phyloP scores from a whole-genome alignment of 1,139 yeast genomes.

The Kodamaea anthophila region DNA sequence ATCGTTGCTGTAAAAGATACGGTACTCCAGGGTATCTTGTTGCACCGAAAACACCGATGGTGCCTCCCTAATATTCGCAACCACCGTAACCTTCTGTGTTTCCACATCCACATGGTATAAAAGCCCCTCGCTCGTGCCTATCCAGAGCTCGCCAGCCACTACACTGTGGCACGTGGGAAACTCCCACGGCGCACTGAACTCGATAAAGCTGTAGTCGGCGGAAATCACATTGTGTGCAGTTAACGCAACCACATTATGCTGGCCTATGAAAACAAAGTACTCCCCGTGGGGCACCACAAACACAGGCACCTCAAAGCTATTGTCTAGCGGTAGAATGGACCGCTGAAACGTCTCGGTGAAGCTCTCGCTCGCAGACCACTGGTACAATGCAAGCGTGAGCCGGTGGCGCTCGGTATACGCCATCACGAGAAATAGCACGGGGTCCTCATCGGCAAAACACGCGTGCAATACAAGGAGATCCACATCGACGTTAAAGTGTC shows the following conservation, averaged over 20 bases:
- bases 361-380: conserved; percentile 33
- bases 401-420: conserved; percentile 33
- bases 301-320: conserved; percentile 35
- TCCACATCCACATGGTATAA: conserved; percentile 25
- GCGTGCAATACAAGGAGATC: conserved; percentile 39
- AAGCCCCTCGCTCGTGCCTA: conserved; percentile 39
- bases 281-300: conserved; percentile 32
- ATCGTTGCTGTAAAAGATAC: conserved; percentile 28
- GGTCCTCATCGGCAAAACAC: conserved; percentile 36
- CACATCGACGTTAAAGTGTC: conserved; percentile 35
- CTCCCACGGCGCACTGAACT: conserved; percentile 14
- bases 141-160: conserved; percentile 27
- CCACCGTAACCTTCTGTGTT: conserved; percentile 15
- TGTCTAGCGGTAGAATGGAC: conserved; percentile 32
- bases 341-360: conserved; percentile 16
- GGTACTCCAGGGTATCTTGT: conserved; percentile 11
- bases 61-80: conserved; percentile 19
- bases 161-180: conserved; percentile 38
- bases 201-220: conserved; percentile 35
- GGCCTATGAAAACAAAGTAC: conserved; percentile 30
- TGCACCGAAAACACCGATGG: conserved; percentile 31
- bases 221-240: conserved; percentile 42
- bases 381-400: conserved; percentile 31
- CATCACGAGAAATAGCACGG: conserved; percentile 31
- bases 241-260: conserved; percentile 21